Conservation (phyloP, 2,329 filamentous ascomycete species). For the Botrytis fragariae region DNA sequence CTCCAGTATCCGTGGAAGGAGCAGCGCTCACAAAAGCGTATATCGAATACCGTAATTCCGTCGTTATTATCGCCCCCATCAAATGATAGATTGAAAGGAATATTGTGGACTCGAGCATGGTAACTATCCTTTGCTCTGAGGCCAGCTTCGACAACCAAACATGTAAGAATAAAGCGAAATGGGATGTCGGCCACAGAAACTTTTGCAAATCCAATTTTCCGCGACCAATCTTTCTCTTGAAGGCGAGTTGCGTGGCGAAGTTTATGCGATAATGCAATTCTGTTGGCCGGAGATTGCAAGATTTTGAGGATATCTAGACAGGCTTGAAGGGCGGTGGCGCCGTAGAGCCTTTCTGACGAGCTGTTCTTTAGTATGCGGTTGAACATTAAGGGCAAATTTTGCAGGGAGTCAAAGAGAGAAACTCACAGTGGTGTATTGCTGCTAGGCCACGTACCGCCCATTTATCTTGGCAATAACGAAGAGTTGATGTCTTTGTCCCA, state of each 20-base stretch:
- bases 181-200: not conserved
- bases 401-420: not conserved
- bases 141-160: not conserved
- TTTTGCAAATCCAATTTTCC: not conserved
- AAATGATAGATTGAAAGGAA: not conserved
- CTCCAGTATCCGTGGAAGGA: not conserved
- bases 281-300: slow-evolving; percentile 27
- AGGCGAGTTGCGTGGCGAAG: slow-evolving; percentile 16
- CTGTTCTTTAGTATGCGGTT: not conserved
- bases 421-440: slow-evolving; percentile 24
- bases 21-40: slow-evolving; percentile 14
- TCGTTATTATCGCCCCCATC: slow-evolving; percentile 25
- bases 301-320: slow-evolving; percentile 24
- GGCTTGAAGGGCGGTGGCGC: slow-evolving; percentile 19
- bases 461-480: slow-evolving; percentile 34
- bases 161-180: slow-evolving; percentile 10
- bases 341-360: not conserved
- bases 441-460: slow-evolving; percentile 33
- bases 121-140: not conserved
- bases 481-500: slow-evolving; percentile 35
- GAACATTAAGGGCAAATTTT: not conserved
- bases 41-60: slow-evolving; percentile 34
- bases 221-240: not conserved
- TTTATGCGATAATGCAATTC: slow-evolving; percentile 27
- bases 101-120: not conserved